A percentile compares a stretch with the other conserved stretches of the same genome.
phyloP scores from a whole-genome alignment of 805 yeast genomes.

The Kodamaea kakaduensis region DNA sequence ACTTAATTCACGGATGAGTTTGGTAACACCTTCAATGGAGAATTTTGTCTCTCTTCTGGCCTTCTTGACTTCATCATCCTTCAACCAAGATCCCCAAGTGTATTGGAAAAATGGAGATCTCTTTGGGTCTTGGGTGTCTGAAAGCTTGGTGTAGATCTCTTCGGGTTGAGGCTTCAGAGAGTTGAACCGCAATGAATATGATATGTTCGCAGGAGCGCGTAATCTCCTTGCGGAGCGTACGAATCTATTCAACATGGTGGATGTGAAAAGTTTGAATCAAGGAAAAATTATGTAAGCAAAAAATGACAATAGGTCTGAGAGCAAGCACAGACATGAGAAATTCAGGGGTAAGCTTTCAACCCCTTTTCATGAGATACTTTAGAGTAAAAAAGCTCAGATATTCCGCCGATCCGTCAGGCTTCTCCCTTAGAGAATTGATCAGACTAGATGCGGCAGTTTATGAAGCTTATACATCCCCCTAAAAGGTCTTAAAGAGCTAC shows the following conservation, averaged over 20 bases:
- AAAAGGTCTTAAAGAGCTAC: too few species aligned
- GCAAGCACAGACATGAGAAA: too few species aligned
- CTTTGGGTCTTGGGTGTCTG: constrained; percentile 62
- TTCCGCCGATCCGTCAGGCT: too few species aligned
- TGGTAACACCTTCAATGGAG: constrained; percentile 71
- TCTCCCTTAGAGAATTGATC: too few species aligned
- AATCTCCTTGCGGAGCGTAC: neutral
- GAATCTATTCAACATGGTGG: constrained; percentile 1
- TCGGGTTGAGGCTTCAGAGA: constrained; percentile 19
- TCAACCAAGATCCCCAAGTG: constrained; percentile 94
- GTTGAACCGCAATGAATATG: neutral
- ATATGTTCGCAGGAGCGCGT: neutral
- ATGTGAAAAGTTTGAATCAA: neutral
- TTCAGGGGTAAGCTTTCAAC: too few species aligned
- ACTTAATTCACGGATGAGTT: constrained; percentile 46
- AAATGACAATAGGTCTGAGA: too few species aligned
- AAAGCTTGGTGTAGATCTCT: constrained; percentile 50
- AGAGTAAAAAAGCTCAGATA: too few species aligned
- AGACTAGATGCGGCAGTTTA: too few species aligned
- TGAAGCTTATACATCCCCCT: too few species aligned
- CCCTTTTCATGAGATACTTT: too few species aligned
- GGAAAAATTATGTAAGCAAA: neutral
- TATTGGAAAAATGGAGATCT: constrained; percentile 76
- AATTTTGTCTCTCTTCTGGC: constrained; percentile 74
- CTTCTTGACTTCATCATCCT: constrained; percentile 70